Base-by-base conservation (phyloP, 345 rosid species). In the Microthlaspi erraticum region DNA sequence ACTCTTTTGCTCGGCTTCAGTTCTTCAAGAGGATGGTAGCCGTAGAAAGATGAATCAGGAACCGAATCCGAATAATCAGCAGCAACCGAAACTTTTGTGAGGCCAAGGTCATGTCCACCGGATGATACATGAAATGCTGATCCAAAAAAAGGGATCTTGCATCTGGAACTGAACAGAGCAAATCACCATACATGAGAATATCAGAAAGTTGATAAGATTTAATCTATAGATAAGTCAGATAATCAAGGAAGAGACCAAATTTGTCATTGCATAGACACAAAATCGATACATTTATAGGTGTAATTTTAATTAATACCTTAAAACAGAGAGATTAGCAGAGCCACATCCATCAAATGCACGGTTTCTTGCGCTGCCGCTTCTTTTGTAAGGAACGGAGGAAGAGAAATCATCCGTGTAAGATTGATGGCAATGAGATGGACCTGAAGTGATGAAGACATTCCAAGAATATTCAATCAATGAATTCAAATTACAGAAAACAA, bases 51-150 rank as follows among this genome's bases (percentile, higher is more conserved):
- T 46, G 98, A 89, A 70, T 93, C 92, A 8, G 97, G 90, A 77
- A 89, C 87, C 14, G 94, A 93, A 81, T 91, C 98, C 9, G 97
- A 82, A 76, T 86, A 93, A 82, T 93, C 96, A n/a, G 97, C 98
- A 67, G 97, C 97, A 79, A 93, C 98, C 10, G 92, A 84, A 77
- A 85, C 92, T 81, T 87, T 93, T 33, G 85, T 81, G 64, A 70
- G 87, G 78, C 86, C 80, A 60, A 77, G 81, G 62, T 89, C 87
- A 75, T 74, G 85, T 9, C 88, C 85, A 37, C 69, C 72, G 34
- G 84, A 65, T 59, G 84, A 72, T 83, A 89, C 83, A 64, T 78
- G 85, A 64, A 76, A 80, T 39, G 84, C 64, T 55, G 88, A 82
- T 78, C 93, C 87, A 11, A 77, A 79, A 60, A 77, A 66, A 1